phyloP scores from a whole-genome alignment of 2,329 filamentous ascomycete genomes.

The Trichoderma polysporum region DNA sequence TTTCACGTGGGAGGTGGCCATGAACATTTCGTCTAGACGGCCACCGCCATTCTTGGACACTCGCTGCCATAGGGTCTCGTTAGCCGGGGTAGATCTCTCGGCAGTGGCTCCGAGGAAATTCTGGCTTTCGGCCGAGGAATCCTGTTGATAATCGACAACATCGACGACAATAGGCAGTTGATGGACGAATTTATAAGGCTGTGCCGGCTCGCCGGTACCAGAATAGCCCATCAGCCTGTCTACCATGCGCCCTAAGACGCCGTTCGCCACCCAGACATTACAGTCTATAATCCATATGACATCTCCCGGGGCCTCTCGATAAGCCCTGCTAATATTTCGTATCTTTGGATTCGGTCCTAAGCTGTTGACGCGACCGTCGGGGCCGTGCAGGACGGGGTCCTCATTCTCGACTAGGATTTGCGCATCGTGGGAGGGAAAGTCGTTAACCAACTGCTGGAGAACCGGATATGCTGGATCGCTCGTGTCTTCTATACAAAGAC shows the following conservation, averaged over 20 bases:
- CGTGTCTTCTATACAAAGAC: slow-evolving; percentile 75
- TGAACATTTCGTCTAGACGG: slow-evolving; percentile 88
- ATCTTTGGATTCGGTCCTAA: slow-evolving; percentile 98
- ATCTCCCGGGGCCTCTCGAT: slow-evolving; percentile 82
- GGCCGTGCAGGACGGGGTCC: slow-evolving; percentile 65
- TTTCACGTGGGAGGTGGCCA: slow-evolving; percentile 90
- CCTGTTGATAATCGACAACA: slow-evolving; percentile 41
- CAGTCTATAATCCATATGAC: slow-evolving; percentile 95
- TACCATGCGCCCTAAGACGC: slow-evolving; percentile 83
- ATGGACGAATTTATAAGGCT: slow-evolving; percentile 87
- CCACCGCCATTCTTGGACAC: slow-evolving; percentile 62
- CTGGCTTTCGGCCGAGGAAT: slow-evolving; percentile 26
- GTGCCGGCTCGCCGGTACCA: slow-evolving; percentile 46
- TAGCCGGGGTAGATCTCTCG: slow-evolving; percentile 33
- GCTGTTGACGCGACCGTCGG: slow-evolving; percentile 49
- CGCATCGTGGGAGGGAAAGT: slow-evolving; percentile 72
- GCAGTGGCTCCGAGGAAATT: slow-evolving; percentile 37
- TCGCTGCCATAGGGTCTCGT: slow-evolving; percentile 27
- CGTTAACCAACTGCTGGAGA: slow-evolving; percentile 66
- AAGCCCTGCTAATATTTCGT: slow-evolving; percentile 90
- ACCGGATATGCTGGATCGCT: slow-evolving; percentile 75
- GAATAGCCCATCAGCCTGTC: slow-evolving; percentile 75
- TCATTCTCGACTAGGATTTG: slow-evolving; percentile 78
- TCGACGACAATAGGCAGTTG: slow-evolving; percentile 91
- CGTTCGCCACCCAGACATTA: slow-evolving; percentile 86